Conservation (phyloP, 805 yeast species). For the Candida michaelii region DNA sequence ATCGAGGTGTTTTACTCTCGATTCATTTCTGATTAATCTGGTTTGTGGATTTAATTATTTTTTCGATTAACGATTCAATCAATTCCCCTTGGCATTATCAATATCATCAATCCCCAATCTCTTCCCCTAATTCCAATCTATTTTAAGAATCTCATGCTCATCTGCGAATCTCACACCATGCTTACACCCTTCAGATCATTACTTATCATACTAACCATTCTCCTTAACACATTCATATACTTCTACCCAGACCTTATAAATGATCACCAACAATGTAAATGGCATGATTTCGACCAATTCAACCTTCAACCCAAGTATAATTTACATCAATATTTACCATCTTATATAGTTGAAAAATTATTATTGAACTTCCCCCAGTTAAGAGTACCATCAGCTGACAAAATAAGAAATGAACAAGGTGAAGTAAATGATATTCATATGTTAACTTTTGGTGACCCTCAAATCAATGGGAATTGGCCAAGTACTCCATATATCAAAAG, state of each 20-base stretch:
- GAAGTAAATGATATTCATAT: constrained; percentile 54
- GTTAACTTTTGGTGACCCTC: constrained; percentile 94
- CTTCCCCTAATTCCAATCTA: not conserved
- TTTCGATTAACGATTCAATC: too few relatives aligned
- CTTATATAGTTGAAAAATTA: constrained; percentile 15
- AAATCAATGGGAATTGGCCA: constrained; percentile 85
- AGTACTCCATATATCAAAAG: constrained; percentile 68
- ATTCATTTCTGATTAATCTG: too few relatives aligned
- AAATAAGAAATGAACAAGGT: constrained; percentile 7
- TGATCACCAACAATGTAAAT: constrained; percentile 53
- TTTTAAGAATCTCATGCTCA: not conserved
- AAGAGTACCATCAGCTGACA: constrained; percentile 2
- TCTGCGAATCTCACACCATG: constrained; percentile 1
- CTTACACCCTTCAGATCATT: constrained; percentile 4
- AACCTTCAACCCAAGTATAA: not conserved
- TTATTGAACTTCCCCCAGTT: constrained; percentile 22
- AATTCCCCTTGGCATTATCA: too few relatives aligned
- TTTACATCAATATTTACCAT: constrained; percentile 11
- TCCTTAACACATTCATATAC: constrained; percentile 64
- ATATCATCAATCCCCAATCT: too few relatives aligned
- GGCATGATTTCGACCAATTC: constrained; percentile 40
- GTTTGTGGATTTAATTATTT: too few relatives aligned
- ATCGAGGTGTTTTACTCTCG: too few relatives aligned
- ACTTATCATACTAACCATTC: constrained; percentile 30
- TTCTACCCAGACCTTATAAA: constrained; percentile 66